Conservation (phyloP, 169 alveolate species). For the Blepharisma undulans region DNA sequence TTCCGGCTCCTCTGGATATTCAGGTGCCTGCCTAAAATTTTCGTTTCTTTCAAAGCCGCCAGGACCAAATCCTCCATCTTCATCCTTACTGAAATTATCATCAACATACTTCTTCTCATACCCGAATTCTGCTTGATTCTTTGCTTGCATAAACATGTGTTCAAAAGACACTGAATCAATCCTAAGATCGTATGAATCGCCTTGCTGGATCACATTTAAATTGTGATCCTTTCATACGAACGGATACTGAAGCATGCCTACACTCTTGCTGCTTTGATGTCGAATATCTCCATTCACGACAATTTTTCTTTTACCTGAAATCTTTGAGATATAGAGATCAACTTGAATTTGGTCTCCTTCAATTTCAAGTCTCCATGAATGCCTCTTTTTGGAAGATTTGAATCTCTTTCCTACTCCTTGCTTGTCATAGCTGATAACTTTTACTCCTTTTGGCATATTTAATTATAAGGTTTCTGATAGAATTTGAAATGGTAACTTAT, state of each 20-base stretch:
- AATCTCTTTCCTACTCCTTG: slow-evolving; percentile 10
- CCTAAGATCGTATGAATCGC: not conserved
- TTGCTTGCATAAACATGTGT: not conserved
- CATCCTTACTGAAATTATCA: not conserved
- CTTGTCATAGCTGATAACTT: not conserved
- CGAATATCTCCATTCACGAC: not conserved
- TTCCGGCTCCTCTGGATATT: not conserved
- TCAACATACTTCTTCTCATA: not conserved
- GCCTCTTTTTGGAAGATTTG: not conserved
- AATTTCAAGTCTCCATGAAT: not conserved
- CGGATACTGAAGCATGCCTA: not conserved
- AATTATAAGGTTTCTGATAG: not conserved
- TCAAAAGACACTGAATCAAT: slow-evolving; percentile 14
- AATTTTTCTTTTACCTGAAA: not conserved
- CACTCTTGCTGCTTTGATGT: not conserved
- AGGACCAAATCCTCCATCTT: not conserved
- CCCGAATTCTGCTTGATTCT: not conserved
- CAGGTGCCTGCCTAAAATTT: not conserved
- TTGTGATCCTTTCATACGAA: not conserved
- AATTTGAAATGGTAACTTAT: not conserved
- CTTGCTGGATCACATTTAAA: slow-evolving; percentile 15
- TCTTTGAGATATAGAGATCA: not conserved
- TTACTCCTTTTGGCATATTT: slow-evolving; percentile 26
- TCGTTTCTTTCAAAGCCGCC: not conserved
- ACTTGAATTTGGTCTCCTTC: not conserved